phyloP scores from a whole-genome alignment of 1,284 basidiomycete genomes.

The Apiotrichum laibachii region DNA sequence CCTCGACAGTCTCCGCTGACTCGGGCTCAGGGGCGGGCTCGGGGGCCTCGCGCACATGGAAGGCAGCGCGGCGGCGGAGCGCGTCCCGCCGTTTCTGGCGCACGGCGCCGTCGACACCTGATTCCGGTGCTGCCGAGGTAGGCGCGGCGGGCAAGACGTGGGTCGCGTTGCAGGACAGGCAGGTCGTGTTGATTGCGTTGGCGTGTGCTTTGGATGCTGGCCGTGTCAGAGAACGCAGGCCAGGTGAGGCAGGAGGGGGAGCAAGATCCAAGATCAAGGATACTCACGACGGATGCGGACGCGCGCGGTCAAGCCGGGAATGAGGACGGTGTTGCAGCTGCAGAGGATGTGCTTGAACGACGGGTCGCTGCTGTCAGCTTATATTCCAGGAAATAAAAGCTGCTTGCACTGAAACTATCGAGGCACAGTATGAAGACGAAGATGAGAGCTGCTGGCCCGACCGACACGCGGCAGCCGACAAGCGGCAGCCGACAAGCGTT shows the following conservation, averaged over 20 bases:
- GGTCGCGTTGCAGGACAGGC: slow-evolving; percentile 27
- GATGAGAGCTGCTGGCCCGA: background rate
- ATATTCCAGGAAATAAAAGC: background rate
- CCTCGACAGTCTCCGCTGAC: background rate
- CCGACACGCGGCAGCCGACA: background rate
- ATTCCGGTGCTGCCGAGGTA: background rate
- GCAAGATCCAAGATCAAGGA: no score
- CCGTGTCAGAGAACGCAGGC: background rate
- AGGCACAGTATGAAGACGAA: no score
- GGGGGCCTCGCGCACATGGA: slow-evolving; percentile 30
- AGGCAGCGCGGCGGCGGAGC: slow-evolving; percentile 16
- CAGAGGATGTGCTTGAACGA: slow-evolving; percentile 39
- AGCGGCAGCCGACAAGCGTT: background rate
- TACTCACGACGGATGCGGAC: slow-evolving; percentile 41
- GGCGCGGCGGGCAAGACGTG: slow-evolving; percentile 26
- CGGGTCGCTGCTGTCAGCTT: slow-evolving; percentile 36
- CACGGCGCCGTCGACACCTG: slow-evolving; percentile 31
- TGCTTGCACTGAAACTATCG: background rate
- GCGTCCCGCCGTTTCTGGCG: slow-evolving; percentile 21
- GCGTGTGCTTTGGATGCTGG: slow-evolving; percentile 26
- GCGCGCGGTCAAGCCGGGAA: slow-evolving; percentile 41
- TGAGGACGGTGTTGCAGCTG: slow-evolving; percentile 37
- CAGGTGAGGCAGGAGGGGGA: background rate
- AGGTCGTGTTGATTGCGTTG: slow-evolving; percentile 29
- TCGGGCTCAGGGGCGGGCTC: background rate